Base-by-base conservation (phyloP, 202 grass and related monocot species). In the Alloteropsis angusta region DNA sequence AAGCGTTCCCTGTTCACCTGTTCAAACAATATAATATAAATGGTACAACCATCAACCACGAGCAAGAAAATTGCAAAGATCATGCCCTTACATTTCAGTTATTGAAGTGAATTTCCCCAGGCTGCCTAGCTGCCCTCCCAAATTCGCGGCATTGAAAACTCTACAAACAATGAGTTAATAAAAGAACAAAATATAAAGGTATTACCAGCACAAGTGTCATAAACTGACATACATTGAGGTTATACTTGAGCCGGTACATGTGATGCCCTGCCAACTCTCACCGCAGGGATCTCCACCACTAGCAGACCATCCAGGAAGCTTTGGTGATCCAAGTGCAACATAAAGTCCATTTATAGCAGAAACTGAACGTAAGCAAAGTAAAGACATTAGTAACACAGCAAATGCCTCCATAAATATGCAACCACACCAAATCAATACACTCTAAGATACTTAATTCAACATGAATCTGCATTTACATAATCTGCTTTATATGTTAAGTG, bases 261-360 rank as follows among this genome's bases (percentile, higher is more conserved):
- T 67, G 81, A 99, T 86, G 4, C 96, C 96, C 82, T 99, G 92
- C 96, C 96, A 99, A 57, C 34, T 13, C 53, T 91, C 92, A 47
- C 49, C 68, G 37, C 96, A 99, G 71, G 96, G 96, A 64, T 99
- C 96, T 81, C 96, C 96, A 65, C 63, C 96, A 86, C 71, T 87
- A 11, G 88, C 66, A 19, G 42, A 80, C 96, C 96, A 99, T 81
- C 88, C 90, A 70, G 96, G 86, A 46, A 99, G 82, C 72, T 65
- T 72, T 52, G 92, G 96, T 16, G 88, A 93, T 57, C 84, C 92
- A 82, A 99, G 79, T 76, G 87, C 72, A 74, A 63, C 42, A 84
- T 91, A 99, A 67, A 99, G 70, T 64, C 56, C 87, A 87, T 95
- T 99, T 84, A 99, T 99, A 85, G 96, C 92, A 84, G 80, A 68